Evolutionary conservation across 352 stramenopile genomes (phyloP).

Genomic region (Phytophthora podocarpi): DNA sequence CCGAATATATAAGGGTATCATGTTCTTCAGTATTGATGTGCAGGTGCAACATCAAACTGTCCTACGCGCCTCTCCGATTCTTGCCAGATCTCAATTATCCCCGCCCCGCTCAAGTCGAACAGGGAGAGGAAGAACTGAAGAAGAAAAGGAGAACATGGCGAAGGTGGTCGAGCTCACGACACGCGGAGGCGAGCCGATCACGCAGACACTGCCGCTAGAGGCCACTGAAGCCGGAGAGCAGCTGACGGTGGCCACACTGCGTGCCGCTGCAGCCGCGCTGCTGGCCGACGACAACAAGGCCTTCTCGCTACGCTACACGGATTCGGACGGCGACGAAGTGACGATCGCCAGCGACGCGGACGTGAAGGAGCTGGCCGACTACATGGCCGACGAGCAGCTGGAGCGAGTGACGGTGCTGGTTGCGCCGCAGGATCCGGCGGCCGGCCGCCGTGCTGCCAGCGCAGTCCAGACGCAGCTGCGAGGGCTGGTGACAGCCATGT

Average conservation of each 20-base stretch:
- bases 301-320: conserved; percentile 53
- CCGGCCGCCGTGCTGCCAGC: conserved; percentile 9
- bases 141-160: conserved; percentile 30
- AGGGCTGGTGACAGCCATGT: conserved; percentile 56
- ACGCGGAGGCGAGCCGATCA: conserved; percentile 11
- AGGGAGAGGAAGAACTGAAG: conserved; percentile 14
- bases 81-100: conserved; percentile 42
- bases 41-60: too few relatives aligned
- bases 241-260: conserved; percentile 35
- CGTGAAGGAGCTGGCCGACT: conserved; percentile 51
- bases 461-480: conserved; percentile 49
- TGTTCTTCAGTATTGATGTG: not conserved
- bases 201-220: conserved; percentile 38
- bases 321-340: conserved; percentile 64
- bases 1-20: not conserved
- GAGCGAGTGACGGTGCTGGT: conserved; percentile 41
- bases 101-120: conserved; percentile 22
- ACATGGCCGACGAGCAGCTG: conserved; percentile 60
- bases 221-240: conserved; percentile 13
- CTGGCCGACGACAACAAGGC: conserved; percentile 24
- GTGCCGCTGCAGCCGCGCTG: conserved; percentile 20
- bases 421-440: conserved; percentile 3
- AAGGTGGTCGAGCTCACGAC: conserved; percentile 36
- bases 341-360: conserved; percentile 61
- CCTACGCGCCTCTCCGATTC: conserved; percentile 21